Base-by-base conservation (phyloP, 2,329 filamentous ascomycete species). In the Cephalotrichum gorgonifer region DNA sequence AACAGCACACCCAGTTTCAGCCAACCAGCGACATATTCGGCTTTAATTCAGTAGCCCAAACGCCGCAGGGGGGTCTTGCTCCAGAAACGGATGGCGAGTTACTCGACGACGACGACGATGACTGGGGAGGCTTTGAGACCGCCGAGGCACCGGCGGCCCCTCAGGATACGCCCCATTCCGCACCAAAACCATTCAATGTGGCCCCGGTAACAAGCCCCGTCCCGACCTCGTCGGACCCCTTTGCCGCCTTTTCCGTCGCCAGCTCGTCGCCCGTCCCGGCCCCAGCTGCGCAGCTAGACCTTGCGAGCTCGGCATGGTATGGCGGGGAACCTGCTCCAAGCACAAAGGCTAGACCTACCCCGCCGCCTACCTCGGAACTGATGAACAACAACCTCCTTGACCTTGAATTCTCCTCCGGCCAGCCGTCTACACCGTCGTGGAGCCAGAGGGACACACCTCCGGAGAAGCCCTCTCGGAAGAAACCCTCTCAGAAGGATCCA, bases 41-140 rank as follows among this genome's bases (percentile, higher is more conserved):
- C 22, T 48, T 52, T 22, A 47, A 49, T 55, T 30, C 51, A 51
- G 15, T n/a, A 42, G 26, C 23, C 35, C 27, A 33, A 22, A 25
- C 43, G 6, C 22, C 48, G 15, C 48, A 50, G 17, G 11, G 20
- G 12, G 23, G 30, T 12, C 4, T n/a, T 3, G 26, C 25, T 8
- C 23, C 42, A n/a, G n/a, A n/a, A 3, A 6, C 31, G 8, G 11
- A 25, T 17, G 23, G 20, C 41, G 14, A 31, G 4, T 17, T 20
- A 7, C 25, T 42, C 27, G 35, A 25, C 17, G 76, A 76, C 3
- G 75, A 81, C 7, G 79, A 83, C 49, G 79, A 83, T 57, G 77
- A 72, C 26, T 85, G 82, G 75, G 82, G 82, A 1, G 81, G 85
- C 49, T 86, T 86, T 57, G 81, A 85, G 61, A 71, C 74, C 42